Percentiles rank a stretch among this genome's conserved stretches.
These are phyloP conservation scores for Penicillium sp. DNA, from an alignment of 2,329 filamentous ascomycete genomes.

Conservation along the genomic window DNA sequence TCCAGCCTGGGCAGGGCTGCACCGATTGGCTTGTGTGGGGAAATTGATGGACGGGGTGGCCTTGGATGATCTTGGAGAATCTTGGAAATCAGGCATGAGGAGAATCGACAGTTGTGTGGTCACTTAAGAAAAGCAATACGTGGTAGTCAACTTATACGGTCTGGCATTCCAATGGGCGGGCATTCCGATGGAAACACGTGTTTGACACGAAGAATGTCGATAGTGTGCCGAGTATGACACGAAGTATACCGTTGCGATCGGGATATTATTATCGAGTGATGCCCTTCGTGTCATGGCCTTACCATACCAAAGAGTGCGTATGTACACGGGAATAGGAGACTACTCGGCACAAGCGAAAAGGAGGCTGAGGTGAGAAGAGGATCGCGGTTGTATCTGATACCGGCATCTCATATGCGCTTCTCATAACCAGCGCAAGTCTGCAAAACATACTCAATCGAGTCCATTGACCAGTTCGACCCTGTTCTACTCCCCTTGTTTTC, in stretches of 20 bases:
- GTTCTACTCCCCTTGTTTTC: not conserved
- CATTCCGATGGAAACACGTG: conserved; percentile 20
- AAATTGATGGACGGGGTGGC: conserved; percentile 3
- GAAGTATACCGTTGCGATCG: not conserved
- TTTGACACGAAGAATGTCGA: conserved; percentile 11
- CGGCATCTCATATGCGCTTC: not conserved
- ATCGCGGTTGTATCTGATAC: not conserved
- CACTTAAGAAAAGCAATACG: not conserved
- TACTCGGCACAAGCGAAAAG: not conserved
- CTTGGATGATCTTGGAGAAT: conserved; percentile 8
- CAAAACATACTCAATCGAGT: not conserved
- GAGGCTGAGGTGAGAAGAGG: not conserved
- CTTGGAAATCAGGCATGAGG: not conserved
- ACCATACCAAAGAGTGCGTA: not conserved
- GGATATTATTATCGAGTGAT: not conserved
- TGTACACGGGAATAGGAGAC: not conserved
- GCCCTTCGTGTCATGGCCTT: no score
- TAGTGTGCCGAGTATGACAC: not conserved
- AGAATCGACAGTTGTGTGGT: no score
- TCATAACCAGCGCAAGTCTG: not conserved
- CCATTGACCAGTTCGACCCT: no score
- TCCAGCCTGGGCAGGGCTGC: conserved; percentile 3
- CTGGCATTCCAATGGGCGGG: not conserved
- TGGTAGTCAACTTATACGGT: not conserved
- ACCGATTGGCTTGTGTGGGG: conserved; percentile 23